A percentile compares a stretch with the other conserved stretches of the same genome.
Conservation (phyloP, 495 filamentous ascomycete genomes). For the Clavariopsis aquatica region DNA sequence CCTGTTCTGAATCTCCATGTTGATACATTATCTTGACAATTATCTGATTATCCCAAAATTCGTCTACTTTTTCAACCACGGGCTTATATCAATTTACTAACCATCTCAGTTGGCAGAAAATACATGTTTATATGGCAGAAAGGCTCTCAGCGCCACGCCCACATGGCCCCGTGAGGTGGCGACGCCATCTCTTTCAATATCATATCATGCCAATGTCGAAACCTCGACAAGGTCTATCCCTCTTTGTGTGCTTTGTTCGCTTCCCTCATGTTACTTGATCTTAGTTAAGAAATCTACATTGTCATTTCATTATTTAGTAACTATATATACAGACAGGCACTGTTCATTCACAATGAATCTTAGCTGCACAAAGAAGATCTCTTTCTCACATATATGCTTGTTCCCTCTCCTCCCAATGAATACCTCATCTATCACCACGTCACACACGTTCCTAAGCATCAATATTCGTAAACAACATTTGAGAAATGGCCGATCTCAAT, state of each 20-base stretch:
- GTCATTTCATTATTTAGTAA: slow-evolving; percentile 11
- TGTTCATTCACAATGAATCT: not conserved
- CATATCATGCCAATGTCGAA: not conserved
- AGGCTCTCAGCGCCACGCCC: not conserved
- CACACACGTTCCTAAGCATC: not conserved
- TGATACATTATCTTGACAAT: slow-evolving; percentile 39
- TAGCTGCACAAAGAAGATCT: not conserved
- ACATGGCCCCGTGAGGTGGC: too few species aligned
- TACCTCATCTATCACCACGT: not conserved
- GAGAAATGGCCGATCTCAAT: not conserved
- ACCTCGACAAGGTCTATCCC: not conserved
- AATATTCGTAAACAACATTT: not conserved
- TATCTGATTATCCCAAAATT: slow-evolving; percentile 29
- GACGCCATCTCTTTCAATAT: slow-evolving; percentile 9
- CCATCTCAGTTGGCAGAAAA: not conserved
- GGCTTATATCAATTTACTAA: not conserved
- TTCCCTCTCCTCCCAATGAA: not conserved
- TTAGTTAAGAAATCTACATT: not conserved
- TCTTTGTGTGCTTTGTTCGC: slow-evolving; percentile 7
- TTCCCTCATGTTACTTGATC: not conserved
- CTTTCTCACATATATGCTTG: not conserved
- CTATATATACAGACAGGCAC: slow-evolving; percentile 13
- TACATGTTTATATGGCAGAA: not conserved
- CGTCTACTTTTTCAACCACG: not conserved
- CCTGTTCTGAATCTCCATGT: slow-evolving; percentile 41